Evolutionary conservation across 164 flowering plant species (phyloP), one percentile per base, ranked within the genome.

Genomic region (Protea cynaroides): DNA sequence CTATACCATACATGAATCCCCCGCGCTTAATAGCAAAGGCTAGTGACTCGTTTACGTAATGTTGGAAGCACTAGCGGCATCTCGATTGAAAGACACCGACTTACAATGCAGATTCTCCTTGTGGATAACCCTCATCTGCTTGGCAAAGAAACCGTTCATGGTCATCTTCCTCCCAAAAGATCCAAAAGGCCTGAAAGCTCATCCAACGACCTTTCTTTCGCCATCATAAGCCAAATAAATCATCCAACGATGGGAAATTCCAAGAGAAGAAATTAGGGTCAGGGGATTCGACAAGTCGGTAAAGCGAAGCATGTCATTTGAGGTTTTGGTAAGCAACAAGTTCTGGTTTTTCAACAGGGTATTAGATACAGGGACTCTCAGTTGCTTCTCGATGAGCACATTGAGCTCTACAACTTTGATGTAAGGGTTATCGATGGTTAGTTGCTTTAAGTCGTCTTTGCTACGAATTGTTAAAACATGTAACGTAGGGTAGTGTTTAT

Each of bases 161-260:
- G 96, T 93, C 97, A 93, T 93, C 85, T 84, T 93, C 63, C 79
- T 76, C 24, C 97, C 97, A 62, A 93, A 93, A 3, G 89, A 83
- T 0, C 96, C 96, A 8, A 92, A 80, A 0, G 90, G 89, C 52
- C 38, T 53, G 70, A 83, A 54, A 5, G 74, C 58, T 22, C 96
- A 86, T 0, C 88, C 88, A 4, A 80, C 63, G 37, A 90, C 78
- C 40, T 79, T 72, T 61, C 98, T 86, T 65, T 84, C 87, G 25
- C 95, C 92, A 1, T 85, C 87, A 70, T 92, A 88, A 63, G 82
- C 71, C 22, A 92, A 79, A 65, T 75, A 89, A 36, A 90, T 66
- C 10, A 93, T 75, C 29, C 97, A 87, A 57, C 98, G 97, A 38
- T 93, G 89, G 25, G 79, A 21, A 54, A 93, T 67, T 11, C 77